Evolutionary conservation across 805 yeast species (phyloP).

Genomic region (Nakazawaea populi): DNA sequence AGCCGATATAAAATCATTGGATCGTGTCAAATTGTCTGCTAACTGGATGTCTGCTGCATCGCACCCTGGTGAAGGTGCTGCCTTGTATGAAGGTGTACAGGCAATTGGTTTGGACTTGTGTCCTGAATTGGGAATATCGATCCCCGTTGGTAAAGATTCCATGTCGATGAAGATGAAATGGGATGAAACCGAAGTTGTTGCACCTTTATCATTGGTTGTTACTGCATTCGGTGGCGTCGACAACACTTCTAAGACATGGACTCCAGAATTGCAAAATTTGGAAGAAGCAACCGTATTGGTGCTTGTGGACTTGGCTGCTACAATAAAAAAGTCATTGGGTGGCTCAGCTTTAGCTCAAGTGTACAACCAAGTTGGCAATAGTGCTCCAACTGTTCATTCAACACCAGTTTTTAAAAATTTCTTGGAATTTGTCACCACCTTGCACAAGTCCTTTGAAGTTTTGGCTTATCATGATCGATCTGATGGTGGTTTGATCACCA

Average conservation of each 20-base stretch:
- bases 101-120: slow-evolving; percentile 93
- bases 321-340: slow-evolving; percentile 58
- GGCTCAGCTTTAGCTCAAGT: slow-evolving; percentile 96
- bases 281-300: slow-evolving; percentile 58
- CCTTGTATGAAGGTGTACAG: slow-evolving; percentile 92
- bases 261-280: slow-evolving; percentile 66
- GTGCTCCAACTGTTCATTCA: slow-evolving; percentile 79
- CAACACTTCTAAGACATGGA: slow-evolving; percentile 89
- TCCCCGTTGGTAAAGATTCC: slow-evolving; percentile 98
- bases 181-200: slow-evolving; percentile 86
- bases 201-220: slow-evolving; percentile 88
- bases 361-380: slow-evolving; percentile 78
- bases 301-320: slow-evolving; percentile 71
- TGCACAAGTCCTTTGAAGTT: slow-evolving; percentile 65
- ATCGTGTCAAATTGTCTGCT: slow-evolving; percentile 81
- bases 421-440: slow-evolving; percentile 58
- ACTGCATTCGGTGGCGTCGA: slow-evolving; percentile 89
- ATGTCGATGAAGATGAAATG: slow-evolving; percentile 99
- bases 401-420: slow-evolving; percentile 58
- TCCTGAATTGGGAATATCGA: slow-evolving; percentile 84
- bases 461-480: slow-evolving; percentile 92
- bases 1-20: slow-evolving; percentile 75
- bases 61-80: slow-evolving; percentile 92
- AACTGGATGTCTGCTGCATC: slow-evolving; percentile 99
- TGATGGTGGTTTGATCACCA: slow-evolving; percentile 90